Percentiles rank a stretch among this genome's conserved stretches.
Evolutionary conservation across 192 early-diverging fungal species (phyloP).

Genomic region (Umbelopsis vinacea): DNA sequence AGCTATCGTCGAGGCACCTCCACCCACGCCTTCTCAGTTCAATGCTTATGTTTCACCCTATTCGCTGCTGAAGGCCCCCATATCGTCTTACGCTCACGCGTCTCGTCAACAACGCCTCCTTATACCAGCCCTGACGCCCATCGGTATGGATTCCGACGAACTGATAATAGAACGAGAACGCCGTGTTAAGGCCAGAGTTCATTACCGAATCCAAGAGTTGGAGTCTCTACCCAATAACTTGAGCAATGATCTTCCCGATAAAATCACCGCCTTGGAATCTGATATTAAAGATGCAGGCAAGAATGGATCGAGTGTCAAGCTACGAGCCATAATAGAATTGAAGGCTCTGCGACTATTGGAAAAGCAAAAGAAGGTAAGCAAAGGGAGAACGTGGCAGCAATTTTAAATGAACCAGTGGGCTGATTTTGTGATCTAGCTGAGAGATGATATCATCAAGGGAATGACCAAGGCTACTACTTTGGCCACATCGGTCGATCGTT

Average conservation of each 20-base stretch:
- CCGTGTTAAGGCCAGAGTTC: constrained; percentile 68
- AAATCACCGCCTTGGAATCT: constrained; percentile 31
- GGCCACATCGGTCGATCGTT: constrained; percentile 78
- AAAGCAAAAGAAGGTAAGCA: constrained; percentile 71
- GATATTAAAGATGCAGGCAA: constrained; percentile 35
- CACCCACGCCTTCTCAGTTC: constrained; percentile 29
- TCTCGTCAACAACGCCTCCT: constrained; percentile 71
- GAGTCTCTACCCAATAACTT: constrained; percentile 70
- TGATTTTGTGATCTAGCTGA: constrained; percentile 44
- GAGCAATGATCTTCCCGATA: constrained; percentile 55
- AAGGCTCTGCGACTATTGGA: constrained; percentile 81
- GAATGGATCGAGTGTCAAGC: constrained; percentile 59
- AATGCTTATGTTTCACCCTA: constrained; percentile 62
- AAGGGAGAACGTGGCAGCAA: neutral
- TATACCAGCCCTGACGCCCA: constrained; percentile 73
- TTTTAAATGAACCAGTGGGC: neutral
- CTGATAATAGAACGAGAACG: constrained; percentile 81
- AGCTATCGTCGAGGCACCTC: neutral
- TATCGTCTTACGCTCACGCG: constrained; percentile 52
- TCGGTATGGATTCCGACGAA: constrained; percentile 80
- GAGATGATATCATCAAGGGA: constrained; percentile 75
- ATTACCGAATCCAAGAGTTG: constrained; percentile 81
- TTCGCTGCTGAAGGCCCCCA: constrained; percentile 60
- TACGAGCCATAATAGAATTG: constrained; percentile 86
- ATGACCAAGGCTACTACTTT: constrained; percentile 77